These are phyloP conservation scores for Leccinum broughii DNA, from an alignment of 768 basidiomycete genomes.

Conservation along the genomic window DNA sequence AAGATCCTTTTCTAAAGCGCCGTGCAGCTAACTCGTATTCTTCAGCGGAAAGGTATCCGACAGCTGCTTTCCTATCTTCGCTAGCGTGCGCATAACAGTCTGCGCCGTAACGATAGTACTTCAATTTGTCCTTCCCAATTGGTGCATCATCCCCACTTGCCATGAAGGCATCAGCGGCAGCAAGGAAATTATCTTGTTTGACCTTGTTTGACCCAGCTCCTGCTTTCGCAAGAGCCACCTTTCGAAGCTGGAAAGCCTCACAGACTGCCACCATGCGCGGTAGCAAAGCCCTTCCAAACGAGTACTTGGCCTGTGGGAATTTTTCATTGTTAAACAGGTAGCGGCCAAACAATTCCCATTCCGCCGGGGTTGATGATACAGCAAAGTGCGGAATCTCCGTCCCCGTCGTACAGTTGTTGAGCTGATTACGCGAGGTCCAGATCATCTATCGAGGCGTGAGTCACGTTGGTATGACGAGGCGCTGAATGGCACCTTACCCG, in stretches of 20 bases:
- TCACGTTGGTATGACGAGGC: not conserved
- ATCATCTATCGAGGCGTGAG: slow-evolving; percentile 39
- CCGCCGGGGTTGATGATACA: slow-evolving; percentile 48
- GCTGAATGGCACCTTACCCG: too few species aligned
- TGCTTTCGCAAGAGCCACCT: slow-evolving; percentile 42
- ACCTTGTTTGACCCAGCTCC: slow-evolving; percentile 22
- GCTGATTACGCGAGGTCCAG: slow-evolving; percentile 47
- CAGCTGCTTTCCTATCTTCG: slow-evolving; percentile 45
- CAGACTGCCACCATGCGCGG: slow-evolving; percentile 47
- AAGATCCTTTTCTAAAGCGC: slow-evolving; percentile 47
- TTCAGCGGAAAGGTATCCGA: slow-evolving; percentile 41
- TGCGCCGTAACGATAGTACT: slow-evolving; percentile 46
- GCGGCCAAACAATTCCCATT: slow-evolving; percentile 46
- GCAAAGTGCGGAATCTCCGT: slow-evolving; percentile 55
- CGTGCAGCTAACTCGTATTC: slow-evolving; percentile 46
- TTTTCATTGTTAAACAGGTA: slow-evolving; percentile 39
- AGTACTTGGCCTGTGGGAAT: slow-evolving; percentile 55
- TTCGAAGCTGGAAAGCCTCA: slow-evolving; percentile 54
- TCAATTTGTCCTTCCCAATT: slow-evolving; percentile 26
- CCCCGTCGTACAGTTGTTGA: slow-evolving; percentile 50
- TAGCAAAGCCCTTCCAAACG: slow-evolving; percentile 49
- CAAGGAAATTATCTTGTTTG: slow-evolving; percentile 40
- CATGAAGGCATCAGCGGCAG: slow-evolving; percentile 52
- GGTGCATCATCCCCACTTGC: slow-evolving; percentile 38
- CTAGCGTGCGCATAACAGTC: slow-evolving; percentile 46